phyloP scores from a whole-genome alignment of 2,329 filamentous ascomycete genomes.

The Fusarium incarnatum region DNA sequence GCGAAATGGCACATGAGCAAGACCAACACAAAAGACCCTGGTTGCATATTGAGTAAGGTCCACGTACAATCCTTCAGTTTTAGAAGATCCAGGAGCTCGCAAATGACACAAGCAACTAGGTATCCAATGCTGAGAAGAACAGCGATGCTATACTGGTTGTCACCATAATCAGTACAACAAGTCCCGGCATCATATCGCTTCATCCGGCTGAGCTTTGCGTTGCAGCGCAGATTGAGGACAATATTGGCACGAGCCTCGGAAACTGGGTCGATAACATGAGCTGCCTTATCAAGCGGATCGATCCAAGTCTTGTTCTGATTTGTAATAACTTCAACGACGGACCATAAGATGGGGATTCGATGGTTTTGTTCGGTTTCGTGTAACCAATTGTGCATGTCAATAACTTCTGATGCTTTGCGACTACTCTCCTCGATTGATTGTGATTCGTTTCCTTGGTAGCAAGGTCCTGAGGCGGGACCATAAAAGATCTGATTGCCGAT shows the following conservation, averaged over 20 bases:
- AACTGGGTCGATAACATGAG: slow-evolving; percentile 48
- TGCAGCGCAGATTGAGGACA: slow-evolving; percentile 66
- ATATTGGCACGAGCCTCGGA: slow-evolving; percentile 52
- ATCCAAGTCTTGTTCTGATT: slow-evolving; percentile 33
- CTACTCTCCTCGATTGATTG: slow-evolving; percentile 5
- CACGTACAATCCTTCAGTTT: slow-evolving; percentile 8
- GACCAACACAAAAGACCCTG: slow-evolving; percentile 37
- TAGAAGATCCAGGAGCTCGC: slow-evolving; percentile 21
- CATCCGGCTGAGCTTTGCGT: slow-evolving; percentile 48
- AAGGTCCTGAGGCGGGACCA: slow-evolving; percentile 39
- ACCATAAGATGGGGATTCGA: slow-evolving; percentile 28
- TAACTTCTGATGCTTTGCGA: slow-evolving; percentile 30
- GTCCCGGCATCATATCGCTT: slow-evolving; percentile 58
- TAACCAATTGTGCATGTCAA: slow-evolving; percentile 37
- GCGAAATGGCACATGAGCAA: slow-evolving; percentile 44
- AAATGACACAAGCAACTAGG: slow-evolving; percentile 22
- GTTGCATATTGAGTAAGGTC: slow-evolving; percentile 34
- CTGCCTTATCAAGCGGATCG: slow-evolving; percentile 35
- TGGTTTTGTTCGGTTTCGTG: background rate
- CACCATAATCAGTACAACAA: slow-evolving; percentile 63
- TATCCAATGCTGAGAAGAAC: slow-evolving; percentile 38
- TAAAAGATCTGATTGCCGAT: slow-evolving; percentile 47
- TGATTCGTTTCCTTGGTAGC: slow-evolving; percentile 26
- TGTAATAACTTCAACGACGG: slow-evolving; percentile 7
- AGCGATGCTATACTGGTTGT: slow-evolving; percentile 11